Percentiles rank a stretch among this genome's conserved stretches.
These are phyloP conservation scores for Cordyceps fumosorosea DNA, from an alignment of 2,329 filamentous ascomycete species.

Conservation along the genomic window DNA sequence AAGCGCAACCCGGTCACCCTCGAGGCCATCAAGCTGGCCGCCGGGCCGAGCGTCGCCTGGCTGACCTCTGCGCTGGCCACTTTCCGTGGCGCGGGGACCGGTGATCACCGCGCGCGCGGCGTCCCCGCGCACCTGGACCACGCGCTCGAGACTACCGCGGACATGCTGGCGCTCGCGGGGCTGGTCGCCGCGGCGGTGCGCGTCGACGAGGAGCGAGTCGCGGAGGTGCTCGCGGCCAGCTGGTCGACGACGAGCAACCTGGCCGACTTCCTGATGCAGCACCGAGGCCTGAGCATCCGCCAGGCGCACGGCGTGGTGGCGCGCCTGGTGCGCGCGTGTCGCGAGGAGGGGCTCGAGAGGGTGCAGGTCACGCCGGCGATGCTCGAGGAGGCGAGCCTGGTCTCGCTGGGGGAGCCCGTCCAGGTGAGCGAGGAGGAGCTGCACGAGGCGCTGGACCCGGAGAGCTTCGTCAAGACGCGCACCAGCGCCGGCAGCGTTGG, in stretches of 20 bases:
- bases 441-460: constrained; percentile 8
- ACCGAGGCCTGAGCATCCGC: constrained; percentile 10
- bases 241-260: constrained; percentile 15
- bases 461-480: constrained; percentile 10
- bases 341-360: background rate
- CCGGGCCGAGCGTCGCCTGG: constrained; percentile 12
- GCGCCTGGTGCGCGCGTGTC: constrained; percentile 11
- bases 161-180: constrained; percentile 12
- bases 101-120: constrained; percentile 9
- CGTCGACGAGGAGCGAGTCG: constrained; percentile 7
- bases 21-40: constrained; percentile 13
- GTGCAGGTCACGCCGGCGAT: background rate
- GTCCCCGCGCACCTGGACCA: constrained; percentile 9
- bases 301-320: constrained; percentile 13
- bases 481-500: constrained; percentile 10
- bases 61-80: constrained; percentile 12
- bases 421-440: constrained; percentile 6
- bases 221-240: constrained; percentile 6
- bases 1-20: constrained; percentile 15
- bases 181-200: constrained; percentile 10
- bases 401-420: background rate
- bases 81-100: constrained; percentile 9
- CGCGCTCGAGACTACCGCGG: constrained; percentile 8
- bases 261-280: constrained; percentile 12
- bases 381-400: constrained; percentile 4